Conservation (phyloP, 2,329 filamentous ascomycete species). For the Paecilomyces niveus region DNA sequence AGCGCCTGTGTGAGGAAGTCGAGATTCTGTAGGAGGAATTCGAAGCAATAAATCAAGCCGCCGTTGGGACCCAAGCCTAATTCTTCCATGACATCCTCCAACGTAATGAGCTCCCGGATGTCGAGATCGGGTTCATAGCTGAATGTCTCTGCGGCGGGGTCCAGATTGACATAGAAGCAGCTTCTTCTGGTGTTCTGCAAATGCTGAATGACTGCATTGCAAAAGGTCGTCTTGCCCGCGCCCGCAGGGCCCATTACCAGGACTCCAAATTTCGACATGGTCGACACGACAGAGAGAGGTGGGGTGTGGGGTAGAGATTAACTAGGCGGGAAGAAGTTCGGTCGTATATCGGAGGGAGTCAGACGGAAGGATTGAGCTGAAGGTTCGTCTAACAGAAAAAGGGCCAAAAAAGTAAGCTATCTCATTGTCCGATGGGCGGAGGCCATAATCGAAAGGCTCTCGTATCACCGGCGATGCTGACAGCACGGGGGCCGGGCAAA, state of each 20-base stretch:
- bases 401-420: not conserved
- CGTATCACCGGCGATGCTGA: slow-evolving; percentile 7
- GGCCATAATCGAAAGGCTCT: not conserved
- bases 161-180: slow-evolving; percentile 96
- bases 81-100: slow-evolving; percentile 96
- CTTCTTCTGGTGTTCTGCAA: slow-evolving; percentile 86
- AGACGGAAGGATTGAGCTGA: not conserved
- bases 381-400: not conserved
- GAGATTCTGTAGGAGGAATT: slow-evolving; percentile 89
- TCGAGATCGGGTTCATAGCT: slow-evolving; percentile 87
- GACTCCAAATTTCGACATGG: slow-evolving; percentile 88
- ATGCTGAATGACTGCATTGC: slow-evolving; percentile 85
- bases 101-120: slow-evolving; percentile 88
- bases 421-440: not conserved
- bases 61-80: slow-evolving; percentile 85
- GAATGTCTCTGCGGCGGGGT: slow-evolving; percentile 90
- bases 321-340: not conserved
- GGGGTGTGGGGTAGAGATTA: slow-evolving; percentile 1
- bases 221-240: slow-evolving; percentile 96
- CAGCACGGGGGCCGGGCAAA: not conserved
- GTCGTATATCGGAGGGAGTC: not conserved
- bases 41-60: slow-evolving; percentile 91
- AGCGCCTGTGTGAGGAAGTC: slow-evolving; percentile 84
- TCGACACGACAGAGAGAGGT: not conserved
- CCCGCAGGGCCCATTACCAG: slow-evolving; percentile 96